phyloP scores from a whole-genome alignment of 2,329 filamentous ascomycete species.

The Fusarium austroafricanum region DNA sequence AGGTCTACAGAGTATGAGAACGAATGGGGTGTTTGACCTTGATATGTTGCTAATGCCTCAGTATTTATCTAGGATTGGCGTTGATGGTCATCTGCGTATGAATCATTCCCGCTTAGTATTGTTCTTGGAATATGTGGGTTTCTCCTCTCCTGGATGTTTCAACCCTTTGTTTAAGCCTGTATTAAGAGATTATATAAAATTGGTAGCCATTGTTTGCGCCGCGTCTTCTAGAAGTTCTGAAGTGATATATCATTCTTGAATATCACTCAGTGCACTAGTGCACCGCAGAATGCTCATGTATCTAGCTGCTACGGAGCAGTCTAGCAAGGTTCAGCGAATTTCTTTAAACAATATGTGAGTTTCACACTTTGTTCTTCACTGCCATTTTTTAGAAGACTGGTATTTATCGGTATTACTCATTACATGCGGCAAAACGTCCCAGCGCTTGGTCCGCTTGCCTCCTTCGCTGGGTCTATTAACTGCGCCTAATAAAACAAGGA shows the following conservation, averaged over 20 bases:
- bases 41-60: neutral
- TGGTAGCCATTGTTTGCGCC: neutral
- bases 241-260: conserved; percentile 28
- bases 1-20: conserved; percentile 1
- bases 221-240: neutral
- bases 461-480: conserved; percentile 35
- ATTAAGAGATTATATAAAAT: neutral
- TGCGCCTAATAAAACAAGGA: conserved; percentile 22
- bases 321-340: neutral
- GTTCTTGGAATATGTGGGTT: conserved; percentile 8
- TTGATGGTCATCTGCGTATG: neutral
- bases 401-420: conserved; percentile 42
- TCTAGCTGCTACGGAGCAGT: neutral
- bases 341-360: neutral
- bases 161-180: conserved; percentile 9
- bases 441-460: conserved; percentile 55
- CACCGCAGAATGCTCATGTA: neutral
- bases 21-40: neutral
- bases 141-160: conserved; percentile 5
- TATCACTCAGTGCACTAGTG: neutral
- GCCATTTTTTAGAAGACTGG: neutral
- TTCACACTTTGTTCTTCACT: conserved; percentile 13
- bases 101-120: neutral
- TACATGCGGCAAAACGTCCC: conserved; percentile 50
- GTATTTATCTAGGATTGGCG: conserved; percentile 15